Base-by-base conservation (phyloP, 352 stramenopile genomes). In the Phytopythium cucurbitacearum region DNA sequence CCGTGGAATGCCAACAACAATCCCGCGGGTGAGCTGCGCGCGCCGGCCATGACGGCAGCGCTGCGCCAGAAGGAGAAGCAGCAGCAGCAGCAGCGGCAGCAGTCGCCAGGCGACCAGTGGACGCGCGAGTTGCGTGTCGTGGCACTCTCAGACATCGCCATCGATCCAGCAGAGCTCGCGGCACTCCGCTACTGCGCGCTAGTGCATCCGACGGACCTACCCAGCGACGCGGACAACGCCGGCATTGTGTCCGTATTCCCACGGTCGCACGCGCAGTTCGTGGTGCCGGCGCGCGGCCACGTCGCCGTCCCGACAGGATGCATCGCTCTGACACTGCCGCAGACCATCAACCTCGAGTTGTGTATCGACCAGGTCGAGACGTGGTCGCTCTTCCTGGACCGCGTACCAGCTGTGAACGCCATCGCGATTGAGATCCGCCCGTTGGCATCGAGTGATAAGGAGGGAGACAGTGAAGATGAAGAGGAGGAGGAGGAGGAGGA, bases 1-100 rank as follows among this genome's bases (percentile, higher is more conserved):
- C 79, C 79, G 48, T 94, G 80, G 83, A 84, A 86, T 45, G 80
- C 84, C 16, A 91, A 81, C 79, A 94, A 91, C 69, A 94, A 94
- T 58, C 84, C 82, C 11, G 80, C 80, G 10, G 80, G 84, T 39
- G 75, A 88, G 57, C 78, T 94, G 59, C 83, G 83, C 59, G 77
- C 82, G 53, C 83, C 83, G 8, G 79, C 79, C 57, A 80, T 89
- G 21, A 67, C 78, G 32, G 69, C 80, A 11, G 78, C 68, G 12
- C 53, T 87, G 43, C 69, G 67, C 40, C 66, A 73, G 44, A 65
- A 88, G 54, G 62, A 84, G 71, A 65, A 83, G 53, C 65, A 69
- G 44, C 50, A 64, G 38, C 48, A 71, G 34, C 62, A 73, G 43
- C 65, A 86, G 52, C 62, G 83, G 68, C 64, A 78, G 50, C 62